Conservation (phyloP, 768 basidiomycete species). For the Leucocoprinus sp. region DNA sequence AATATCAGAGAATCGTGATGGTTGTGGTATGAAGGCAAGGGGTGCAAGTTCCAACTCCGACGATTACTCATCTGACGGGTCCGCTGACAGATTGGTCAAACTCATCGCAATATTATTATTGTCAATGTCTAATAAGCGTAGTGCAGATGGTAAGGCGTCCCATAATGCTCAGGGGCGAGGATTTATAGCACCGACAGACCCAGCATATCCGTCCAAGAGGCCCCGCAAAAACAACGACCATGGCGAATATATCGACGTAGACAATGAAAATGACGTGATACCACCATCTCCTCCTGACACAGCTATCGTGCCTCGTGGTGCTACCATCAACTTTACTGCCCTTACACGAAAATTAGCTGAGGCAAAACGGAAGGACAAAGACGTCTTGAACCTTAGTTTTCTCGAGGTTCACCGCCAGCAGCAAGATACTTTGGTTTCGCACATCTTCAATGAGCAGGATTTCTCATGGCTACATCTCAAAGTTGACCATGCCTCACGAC, state of each 20-base stretch:
- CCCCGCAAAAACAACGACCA: constrained; percentile 37
- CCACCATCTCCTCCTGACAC: constrained; percentile 46
- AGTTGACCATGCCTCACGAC: constrained; percentile 83
- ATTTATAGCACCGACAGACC: constrained; percentile 17
- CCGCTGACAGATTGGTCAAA: too few relatives aligned
- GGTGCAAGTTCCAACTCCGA: constrained; percentile 28
- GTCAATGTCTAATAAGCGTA: constrained; percentile 30
- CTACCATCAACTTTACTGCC: constrained; percentile 85
- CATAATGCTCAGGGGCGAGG: constrained; percentile 5
- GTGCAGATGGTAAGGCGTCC: constrained; percentile 28
- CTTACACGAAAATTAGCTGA: constrained; percentile 73
- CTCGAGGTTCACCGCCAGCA: constrained; percentile 61
- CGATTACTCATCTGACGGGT: constrained; percentile 17
- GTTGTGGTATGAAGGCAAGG: constrained; percentile 21
- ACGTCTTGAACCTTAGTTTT: constrained; percentile 38
- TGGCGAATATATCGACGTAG: constrained; percentile 51
- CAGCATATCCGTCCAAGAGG: constrained; percentile 33
- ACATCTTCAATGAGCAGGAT: constrained; percentile 80
- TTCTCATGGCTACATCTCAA: constrained; percentile 85
- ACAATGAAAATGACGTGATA: constrained; percentile 50
- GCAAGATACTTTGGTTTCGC: constrained; percentile 69
- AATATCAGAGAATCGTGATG: constrained; percentile 18
- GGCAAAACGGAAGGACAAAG: constrained; percentile 41
- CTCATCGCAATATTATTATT: too few relatives aligned
- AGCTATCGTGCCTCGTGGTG: constrained; percentile 53